phyloP scores from a whole-genome alignment of 345 rosid species.

The Psidium friedrichsthalianum region DNA sequence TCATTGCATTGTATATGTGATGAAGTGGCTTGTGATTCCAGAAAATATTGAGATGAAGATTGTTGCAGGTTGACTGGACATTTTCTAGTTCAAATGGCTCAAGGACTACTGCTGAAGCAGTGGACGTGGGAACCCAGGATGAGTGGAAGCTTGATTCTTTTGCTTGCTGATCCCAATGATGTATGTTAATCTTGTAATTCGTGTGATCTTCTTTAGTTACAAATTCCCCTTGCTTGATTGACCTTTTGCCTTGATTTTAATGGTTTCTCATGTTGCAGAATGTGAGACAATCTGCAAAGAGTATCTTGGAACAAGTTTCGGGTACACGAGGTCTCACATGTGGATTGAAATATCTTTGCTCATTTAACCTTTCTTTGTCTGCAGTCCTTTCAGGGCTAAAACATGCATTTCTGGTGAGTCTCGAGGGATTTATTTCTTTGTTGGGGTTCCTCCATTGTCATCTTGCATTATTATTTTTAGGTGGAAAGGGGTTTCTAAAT shows the following conservation, averaged over 20 bases:
- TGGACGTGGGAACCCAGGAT: slow-evolving; percentile 95
- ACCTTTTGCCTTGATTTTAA: not conserved
- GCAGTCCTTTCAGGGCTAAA: slow-evolving; percentile 58
- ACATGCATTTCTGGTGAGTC: slow-evolving; percentile 75
- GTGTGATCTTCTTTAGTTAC: not conserved
- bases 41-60: not conserved
- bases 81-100: slow-evolving; percentile 61
- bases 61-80: slow-evolving; percentile 62
- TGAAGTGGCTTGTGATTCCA: not conserved
- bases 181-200: slow-evolving; percentile 22
- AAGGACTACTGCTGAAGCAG: slow-evolving; percentile 52
- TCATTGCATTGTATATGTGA: not conserved
- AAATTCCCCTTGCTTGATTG: not conserved
- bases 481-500: not conserved
- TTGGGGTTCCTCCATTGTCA: not conserved
- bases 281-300: slow-evolving; percentile 78
- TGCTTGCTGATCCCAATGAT: slow-evolving; percentile 86
- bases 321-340: slow-evolving; percentile 64
- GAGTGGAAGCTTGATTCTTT: slow-evolving; percentile 76
- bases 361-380: slow-evolving; percentile 37
- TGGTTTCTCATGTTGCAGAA: slow-evolving; percentile 39
- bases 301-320: slow-evolving; percentile 82
- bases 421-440: not conserved
- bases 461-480: not conserved
- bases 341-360: slow-evolving; percentile 87